Evolutionary conservation across 2,329 filamentous ascomycete genomes (phyloP), one percentile per base, ranked within the genome.

Genomic region (Fusarium tanahbumbuense): DNA sequence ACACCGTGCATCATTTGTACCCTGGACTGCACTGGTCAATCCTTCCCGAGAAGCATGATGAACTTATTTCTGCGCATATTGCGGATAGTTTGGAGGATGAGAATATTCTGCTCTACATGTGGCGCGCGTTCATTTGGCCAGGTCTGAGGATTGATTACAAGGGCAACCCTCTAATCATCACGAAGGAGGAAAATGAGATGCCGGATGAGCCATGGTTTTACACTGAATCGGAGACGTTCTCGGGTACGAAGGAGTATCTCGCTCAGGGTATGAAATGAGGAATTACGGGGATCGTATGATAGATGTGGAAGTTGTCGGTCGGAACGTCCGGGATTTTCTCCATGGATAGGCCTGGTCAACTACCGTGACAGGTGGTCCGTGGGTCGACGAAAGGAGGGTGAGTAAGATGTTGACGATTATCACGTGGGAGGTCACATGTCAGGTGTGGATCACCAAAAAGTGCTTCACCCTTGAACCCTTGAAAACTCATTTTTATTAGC

Each of bases 151-250:
- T 65, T n/a, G 62, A 65, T 13, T 65, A 65, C 4, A 65, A 30
- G n/a, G 62, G 62, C 2, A 42, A 50, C 0, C 60, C 15, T 12
- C 18, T 65, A 0, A 10, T 65, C 0, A 47, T 65, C 5, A 65
- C 62, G 1, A 65, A 53, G 54, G 62, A 65, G 41, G 60, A 65
- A 6, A 46, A 65, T 5, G 62, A 65, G 20, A 65, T 65, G 62
- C 62, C 23, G 0, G 62, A 65, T 5, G 62, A 65, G 13, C 62
- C 62, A 0, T 65, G 62, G 62, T 65, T 65, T 3, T 65, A 65
- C 11, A 34, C 48, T 0, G 62, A 30, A 16, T 2, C 18, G 3
- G 62, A 65, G 30, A 65, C 62, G 0, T 60, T 47, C 11, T 65
- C 62, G 2, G 37, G 44, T 22, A 65, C 62, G 0, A 65, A 65